Base-by-base conservation (phyloP, 2,329 filamentous ascomycete genomes). In the Talaromyces sp. region DNA sequence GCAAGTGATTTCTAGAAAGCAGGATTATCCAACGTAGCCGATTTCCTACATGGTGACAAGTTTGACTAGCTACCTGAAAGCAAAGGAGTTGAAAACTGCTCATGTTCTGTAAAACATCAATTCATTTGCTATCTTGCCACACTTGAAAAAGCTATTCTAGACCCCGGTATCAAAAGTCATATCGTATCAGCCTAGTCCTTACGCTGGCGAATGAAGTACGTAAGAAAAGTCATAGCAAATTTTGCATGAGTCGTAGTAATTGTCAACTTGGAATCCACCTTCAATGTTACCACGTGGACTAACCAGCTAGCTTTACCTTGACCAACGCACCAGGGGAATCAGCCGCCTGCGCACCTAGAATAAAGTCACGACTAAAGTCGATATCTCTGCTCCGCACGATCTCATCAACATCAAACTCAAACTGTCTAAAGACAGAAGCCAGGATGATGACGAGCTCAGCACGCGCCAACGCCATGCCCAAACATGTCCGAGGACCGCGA, bases 391-490 rank as follows among this genome's bases (percentile, higher is more conserved):
- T 19, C 24, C 63, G 41, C n/a, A 24, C 22, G 7, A 60, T 19
- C 16, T 43, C 31, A 1, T 37, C 31, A 27, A 62, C 47, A 33
- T 65, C 63, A 35, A 65, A 54, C 11, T 60, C 41, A 31, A 60
- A 64, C 47, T 43, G 41, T n/a, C 62, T 45, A 22, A 65, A 65
- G 14, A 65, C 45, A 31, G 59, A 16, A 50, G 59, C 43, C 14
- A 50, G 59, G 22, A 52, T 62, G 13, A 65, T 52, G 24, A 62
- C 62, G 24, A 81, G 66, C 67, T 81, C 78, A 0, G 77, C 75
- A 31, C 74, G 71, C 1, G 77, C 78, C 4, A 80, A 72, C 16
- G 74, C 73, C 70, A 69, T 66, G 10, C 68, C 68, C 33, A 69
- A 39, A 58, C 68, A 69, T 16, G 45, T 24, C 14, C 69, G 41